Conservation (phyloP, 2,329 filamentous ascomycete species). For the Neoscytalidium dimidiatum region DNA sequence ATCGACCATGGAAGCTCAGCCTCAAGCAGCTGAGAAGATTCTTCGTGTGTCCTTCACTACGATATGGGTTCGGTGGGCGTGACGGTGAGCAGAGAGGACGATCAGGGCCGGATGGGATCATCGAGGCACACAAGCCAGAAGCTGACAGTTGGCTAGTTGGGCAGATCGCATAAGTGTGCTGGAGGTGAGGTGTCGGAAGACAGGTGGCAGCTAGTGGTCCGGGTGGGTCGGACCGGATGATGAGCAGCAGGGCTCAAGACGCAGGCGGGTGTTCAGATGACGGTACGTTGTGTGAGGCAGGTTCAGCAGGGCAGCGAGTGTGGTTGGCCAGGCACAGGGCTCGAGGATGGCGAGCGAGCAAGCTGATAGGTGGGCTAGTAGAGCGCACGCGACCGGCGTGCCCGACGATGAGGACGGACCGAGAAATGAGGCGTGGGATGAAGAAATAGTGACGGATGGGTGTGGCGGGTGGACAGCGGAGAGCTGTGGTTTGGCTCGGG, state of each 20-base stretch:
- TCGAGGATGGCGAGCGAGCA: background rate
- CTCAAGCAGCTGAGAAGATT: background rate
- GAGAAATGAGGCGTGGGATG: slow-evolving; percentile 10
- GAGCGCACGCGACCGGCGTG: background rate
- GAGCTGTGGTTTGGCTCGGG: background rate
- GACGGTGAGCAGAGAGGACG: background rate
- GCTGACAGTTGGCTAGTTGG: background rate
- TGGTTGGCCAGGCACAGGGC: slow-evolving; percentile 1
- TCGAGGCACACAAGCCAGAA: background rate
- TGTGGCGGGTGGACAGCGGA: background rate
- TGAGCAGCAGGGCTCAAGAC: background rate
- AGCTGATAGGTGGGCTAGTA: background rate
- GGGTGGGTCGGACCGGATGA: background rate
- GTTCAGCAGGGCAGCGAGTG: background rate
- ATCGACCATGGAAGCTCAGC: background rate
- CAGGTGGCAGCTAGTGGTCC: slow-evolving; percentile 5
- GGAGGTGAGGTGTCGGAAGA: slow-evolving; percentile 7
- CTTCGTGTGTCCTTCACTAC: too few species aligned
- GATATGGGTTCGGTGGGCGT: background rate
- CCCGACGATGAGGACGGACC: background rate
- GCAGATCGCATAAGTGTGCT: slow-evolving; percentile 4
- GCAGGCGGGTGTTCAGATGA: slow-evolving; percentile 6
- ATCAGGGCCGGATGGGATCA: background rate
- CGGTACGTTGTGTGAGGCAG: slow-evolving; percentile 2
- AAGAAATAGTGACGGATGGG: slow-evolving; percentile 6